Conservation (phyloP, 75 land plant genomes). For the Picea sitchensis region DNA sequence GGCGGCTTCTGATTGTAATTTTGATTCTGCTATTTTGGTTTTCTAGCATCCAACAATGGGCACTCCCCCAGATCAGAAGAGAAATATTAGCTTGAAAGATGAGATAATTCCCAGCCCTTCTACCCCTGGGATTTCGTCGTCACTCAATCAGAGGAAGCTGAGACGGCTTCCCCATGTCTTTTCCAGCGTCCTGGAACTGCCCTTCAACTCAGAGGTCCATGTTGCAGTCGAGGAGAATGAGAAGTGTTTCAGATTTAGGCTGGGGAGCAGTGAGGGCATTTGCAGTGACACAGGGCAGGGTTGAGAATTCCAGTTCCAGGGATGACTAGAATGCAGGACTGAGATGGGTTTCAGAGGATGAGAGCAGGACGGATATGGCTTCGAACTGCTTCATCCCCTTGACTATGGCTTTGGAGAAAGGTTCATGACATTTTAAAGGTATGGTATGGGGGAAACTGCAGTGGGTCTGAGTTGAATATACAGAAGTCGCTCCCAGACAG, state of each 20-base stretch:
- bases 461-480: too few species aligned
- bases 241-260: conserved; percentile 39
- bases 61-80: conserved; percentile 6
- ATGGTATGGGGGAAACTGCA: too few species aligned
- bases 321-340: too few species aligned
- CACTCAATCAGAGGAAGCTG: conserved; percentile 39
- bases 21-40: background rate
- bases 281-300: too few species aligned
- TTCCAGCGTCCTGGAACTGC: conserved; percentile 60
- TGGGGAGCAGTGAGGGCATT: conserved; percentile 13
- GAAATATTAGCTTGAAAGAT: conserved; percentile 24
- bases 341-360: conserved; percentile 32
- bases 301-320: too few species aligned
- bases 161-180: conserved; percentile 76
- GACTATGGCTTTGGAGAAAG: too few species aligned
- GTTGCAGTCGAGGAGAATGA: conserved; percentile 44
- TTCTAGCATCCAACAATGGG: background rate
- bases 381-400: too few species aligned
- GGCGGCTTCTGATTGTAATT: background rate
- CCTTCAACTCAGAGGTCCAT: conserved; percentile 56
- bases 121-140: background rate
- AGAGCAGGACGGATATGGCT: too few species aligned
- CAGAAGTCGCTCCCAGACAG: conserved; percentile 65
- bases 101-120: conserved; percentile 10
- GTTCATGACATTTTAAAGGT: too few species aligned